Evolutionary conservation across 2,329 filamentous ascomycete species (phyloP).

Genomic region (Colletotrichum endophyticum): DNA sequence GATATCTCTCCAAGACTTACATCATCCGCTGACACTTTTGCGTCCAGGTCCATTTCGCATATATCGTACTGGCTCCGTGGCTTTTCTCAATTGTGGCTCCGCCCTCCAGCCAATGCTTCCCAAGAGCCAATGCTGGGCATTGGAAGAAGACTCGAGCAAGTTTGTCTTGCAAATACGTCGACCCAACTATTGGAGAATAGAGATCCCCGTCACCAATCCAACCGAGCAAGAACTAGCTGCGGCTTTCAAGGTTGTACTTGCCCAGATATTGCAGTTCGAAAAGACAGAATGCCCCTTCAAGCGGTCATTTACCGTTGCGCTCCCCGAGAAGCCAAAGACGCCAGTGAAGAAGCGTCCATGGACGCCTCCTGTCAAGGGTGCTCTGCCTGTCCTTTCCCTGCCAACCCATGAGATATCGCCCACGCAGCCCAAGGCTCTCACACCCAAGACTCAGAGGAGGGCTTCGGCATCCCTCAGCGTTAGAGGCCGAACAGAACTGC

Average conservation of each 20-base stretch:
- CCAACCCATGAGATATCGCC: constrained; percentile 33
- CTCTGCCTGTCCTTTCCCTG: constrained; percentile 39
- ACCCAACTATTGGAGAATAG: constrained; percentile 89
- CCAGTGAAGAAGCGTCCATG: constrained; percentile 73
- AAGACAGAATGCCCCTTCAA: constrained; percentile 87
- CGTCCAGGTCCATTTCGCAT: constrained; percentile 74
- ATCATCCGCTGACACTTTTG: constrained; percentile 8
- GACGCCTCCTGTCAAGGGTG: constrained; percentile 50
- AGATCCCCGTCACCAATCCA: constrained; percentile 71
- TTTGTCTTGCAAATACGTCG: constrained; percentile 87
- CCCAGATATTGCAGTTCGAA: constrained; percentile 81
- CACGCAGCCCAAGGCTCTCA: constrained; percentile 8
- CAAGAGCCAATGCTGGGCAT: constrained; percentile 92
- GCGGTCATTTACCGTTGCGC: constrained; percentile 74
- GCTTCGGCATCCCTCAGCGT: constrained; percentile 1
- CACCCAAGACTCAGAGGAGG: constrained; percentile 3
- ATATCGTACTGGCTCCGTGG: constrained; percentile 85
- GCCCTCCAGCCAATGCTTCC: constrained; percentile 87
- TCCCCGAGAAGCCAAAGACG: constrained; percentile 71
- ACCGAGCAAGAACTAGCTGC: constrained; percentile 69
- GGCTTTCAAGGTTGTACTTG: constrained; percentile 72
- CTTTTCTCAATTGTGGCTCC: constrained; percentile 85
- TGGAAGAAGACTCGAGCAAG: constrained; percentile 78
- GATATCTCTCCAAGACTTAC: not conserved
- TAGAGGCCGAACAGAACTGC: constrained; percentile 4